phyloP scores from a whole-genome alignment of 1,139 yeast genomes.

The Candida smagusa region DNA sequence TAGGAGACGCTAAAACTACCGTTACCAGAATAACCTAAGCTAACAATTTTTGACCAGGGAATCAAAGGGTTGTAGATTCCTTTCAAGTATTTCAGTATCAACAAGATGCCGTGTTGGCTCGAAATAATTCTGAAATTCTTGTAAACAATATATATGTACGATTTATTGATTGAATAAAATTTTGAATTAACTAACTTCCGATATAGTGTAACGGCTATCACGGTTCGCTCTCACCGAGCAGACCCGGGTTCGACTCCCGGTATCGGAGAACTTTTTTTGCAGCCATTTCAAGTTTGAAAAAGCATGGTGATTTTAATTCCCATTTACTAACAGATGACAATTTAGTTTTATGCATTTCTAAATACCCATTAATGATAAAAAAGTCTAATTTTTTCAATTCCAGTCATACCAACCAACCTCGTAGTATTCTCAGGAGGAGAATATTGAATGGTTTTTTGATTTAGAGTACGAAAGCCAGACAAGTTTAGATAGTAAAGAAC shows the following conservation, averaged over 20 bases:
- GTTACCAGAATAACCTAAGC: too few relatives aligned
- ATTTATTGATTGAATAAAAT: too few relatives aligned
- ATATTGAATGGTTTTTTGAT: constrained; percentile 3
- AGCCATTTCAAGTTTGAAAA: background rate
- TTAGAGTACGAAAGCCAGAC: constrained; percentile 3
- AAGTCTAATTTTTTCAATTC: background rate
- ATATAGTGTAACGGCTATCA: constrained; percentile 77
- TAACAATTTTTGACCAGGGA: too few relatives aligned
- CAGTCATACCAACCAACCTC: constrained; percentile 5
- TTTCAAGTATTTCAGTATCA: too few relatives aligned
- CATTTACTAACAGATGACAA: too few relatives aligned
- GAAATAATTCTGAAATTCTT: too few relatives aligned
- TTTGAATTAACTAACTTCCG: constrained; percentile 21
- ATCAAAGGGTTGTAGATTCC: too few relatives aligned
- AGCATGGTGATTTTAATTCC: too few relatives aligned
- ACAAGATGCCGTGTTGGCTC: too few relatives aligned
- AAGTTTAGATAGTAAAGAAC: constrained; percentile 3
- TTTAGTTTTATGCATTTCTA: background rate
- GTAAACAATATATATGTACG: too few relatives aligned
- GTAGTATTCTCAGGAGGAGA: constrained; percentile 1
- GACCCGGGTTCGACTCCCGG: constrained; percentile 83
- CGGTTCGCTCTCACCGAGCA: constrained; percentile 80
- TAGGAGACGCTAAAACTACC: too few relatives aligned
- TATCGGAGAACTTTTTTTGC: constrained; percentile 48
- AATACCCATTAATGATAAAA: constrained; percentile 2